phyloP scores from a whole-genome alignment of 371 early-diverging fungal genomes.

The Capniomyces stellatus region DNA sequence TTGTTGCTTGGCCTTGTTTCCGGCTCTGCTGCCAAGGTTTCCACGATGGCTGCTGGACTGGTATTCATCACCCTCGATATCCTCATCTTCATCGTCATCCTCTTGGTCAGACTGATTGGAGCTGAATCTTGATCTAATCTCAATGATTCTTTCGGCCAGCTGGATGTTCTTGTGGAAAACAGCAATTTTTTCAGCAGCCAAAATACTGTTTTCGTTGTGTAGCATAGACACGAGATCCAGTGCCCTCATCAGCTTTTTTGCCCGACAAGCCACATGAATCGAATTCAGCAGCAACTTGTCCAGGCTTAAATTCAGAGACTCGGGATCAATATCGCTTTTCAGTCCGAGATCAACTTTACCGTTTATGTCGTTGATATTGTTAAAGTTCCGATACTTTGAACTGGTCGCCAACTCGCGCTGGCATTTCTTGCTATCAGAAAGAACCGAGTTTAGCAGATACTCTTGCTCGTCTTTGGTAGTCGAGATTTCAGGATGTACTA shows the following conservation, averaged over 20 bases:
- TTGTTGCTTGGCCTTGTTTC: background rate
- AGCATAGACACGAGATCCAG: slow-evolving; percentile 50
- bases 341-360: slow-evolving; percentile 28
- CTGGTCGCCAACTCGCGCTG: slow-evolving; percentile 20
- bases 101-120: slow-evolving; percentile 23
- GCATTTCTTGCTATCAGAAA: slow-evolving; percentile 10
- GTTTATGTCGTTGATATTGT: slow-evolving; percentile 32
- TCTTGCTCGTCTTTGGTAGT: slow-evolving; percentile 41
- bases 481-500: slow-evolving; percentile 31
- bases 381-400: slow-evolving; percentile 25
- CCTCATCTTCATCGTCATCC: slow-evolving; percentile 11
- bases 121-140: slow-evolving; percentile 4
- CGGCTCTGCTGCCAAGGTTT: background rate
- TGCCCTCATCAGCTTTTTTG: slow-evolving; percentile 48
- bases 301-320: slow-evolving; percentile 41
- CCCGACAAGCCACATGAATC: slow-evolving; percentile 63
- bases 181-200: slow-evolving; percentile 68
- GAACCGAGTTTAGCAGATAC: slow-evolving; percentile 12
- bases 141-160: slow-evolving; percentile 60
- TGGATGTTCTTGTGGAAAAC: slow-evolving; percentile 34
- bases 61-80: background rate
- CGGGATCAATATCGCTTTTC: slow-evolving; percentile 18
- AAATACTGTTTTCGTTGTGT: slow-evolving; percentile 35
- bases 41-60: background rate
- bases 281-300: slow-evolving; percentile 57